Evolutionary conservation across 108 stramenopile species (phyloP).

Genomic region (Fragilariopsis cylindrus): DNA sequence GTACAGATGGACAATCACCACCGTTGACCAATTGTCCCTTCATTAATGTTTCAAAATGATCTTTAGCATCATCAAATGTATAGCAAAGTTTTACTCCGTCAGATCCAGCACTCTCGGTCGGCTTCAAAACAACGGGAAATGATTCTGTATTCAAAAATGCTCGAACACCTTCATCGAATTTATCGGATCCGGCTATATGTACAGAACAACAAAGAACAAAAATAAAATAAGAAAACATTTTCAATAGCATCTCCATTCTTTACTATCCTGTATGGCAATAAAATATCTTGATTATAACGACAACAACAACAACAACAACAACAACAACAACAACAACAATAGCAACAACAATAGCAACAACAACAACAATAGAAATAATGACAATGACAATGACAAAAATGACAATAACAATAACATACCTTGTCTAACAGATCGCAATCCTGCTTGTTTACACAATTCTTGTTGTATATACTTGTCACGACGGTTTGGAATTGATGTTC

Average conservation of each 20-base stretch:
- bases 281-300: too few species aligned
- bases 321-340: too few species aligned
- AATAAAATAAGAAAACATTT: too few species aligned
- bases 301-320: too few species aligned
- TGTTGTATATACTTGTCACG: conserved; percentile 84
- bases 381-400: too few species aligned
- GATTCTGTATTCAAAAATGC: conserved; percentile 60
- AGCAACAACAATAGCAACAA: too few species aligned
- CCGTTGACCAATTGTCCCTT: conserved; percentile 44
- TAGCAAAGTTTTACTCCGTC: conserved; percentile 56
- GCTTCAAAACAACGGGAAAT: conserved; percentile 89
- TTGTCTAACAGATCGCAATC: conserved; percentile 73
- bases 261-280: too few species aligned
- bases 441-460: conserved; percentile 66
- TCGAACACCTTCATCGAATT: conserved; percentile 62
- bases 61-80: conserved; percentile 50
- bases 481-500: conserved; percentile 65
- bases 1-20: conserved; percentile 78
- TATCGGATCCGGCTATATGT: conserved; percentile 51
- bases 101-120: conserved; percentile 90
- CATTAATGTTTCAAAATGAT: conserved; percentile 52
- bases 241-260: too few species aligned
- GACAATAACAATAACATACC: too few species aligned
- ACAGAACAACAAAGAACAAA: too few species aligned
- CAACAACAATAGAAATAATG: too few species aligned